Evolutionary conservation across 305 asterid species (phyloP).

Genomic region (Fraxinus dipetala): DNA sequence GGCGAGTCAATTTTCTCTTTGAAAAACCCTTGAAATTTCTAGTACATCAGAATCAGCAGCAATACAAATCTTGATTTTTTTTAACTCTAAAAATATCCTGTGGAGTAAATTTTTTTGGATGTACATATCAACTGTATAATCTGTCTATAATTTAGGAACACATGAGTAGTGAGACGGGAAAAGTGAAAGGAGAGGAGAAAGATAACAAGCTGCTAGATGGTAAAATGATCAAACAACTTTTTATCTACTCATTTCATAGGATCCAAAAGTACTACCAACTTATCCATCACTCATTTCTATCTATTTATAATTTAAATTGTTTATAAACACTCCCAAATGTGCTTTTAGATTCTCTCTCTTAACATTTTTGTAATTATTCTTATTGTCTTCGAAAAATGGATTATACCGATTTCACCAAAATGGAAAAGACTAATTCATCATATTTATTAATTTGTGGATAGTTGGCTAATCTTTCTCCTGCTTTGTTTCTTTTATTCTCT

Average conservation of each 20-base stretch:
- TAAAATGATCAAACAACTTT: not conserved
- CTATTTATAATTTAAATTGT: too few relatives aligned
- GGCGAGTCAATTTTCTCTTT: not conserved
- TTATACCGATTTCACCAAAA: not conserved
- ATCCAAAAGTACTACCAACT: not conserved
- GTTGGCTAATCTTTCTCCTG: not conserved
- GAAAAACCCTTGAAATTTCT: not conserved
- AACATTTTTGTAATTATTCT: not conserved
- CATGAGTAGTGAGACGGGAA: not conserved
- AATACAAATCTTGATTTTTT: not conserved
- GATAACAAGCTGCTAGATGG: not conserved
- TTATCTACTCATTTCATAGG: not conserved
- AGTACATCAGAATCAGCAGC: not conserved
- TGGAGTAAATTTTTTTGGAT: not conserved
- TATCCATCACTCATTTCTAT: not conserved
- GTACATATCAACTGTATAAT: not conserved
- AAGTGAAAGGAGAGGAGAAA: not conserved
- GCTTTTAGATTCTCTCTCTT: not conserved
- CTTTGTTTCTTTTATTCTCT: not conserved
- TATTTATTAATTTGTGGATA: not conserved
- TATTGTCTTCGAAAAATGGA: not conserved
- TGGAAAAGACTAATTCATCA: not conserved
- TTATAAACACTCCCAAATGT: not conserved
- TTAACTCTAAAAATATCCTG: not conserved
- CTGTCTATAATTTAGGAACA: not conserved